A percentile compares a stretch with the other conserved stretches of the same genome.
These are phyloP conservation scores for Coleophoma cylindrospora DNA, from an alignment of 2,329 filamentous ascomycete species.

Conservation along the genomic window DNA sequence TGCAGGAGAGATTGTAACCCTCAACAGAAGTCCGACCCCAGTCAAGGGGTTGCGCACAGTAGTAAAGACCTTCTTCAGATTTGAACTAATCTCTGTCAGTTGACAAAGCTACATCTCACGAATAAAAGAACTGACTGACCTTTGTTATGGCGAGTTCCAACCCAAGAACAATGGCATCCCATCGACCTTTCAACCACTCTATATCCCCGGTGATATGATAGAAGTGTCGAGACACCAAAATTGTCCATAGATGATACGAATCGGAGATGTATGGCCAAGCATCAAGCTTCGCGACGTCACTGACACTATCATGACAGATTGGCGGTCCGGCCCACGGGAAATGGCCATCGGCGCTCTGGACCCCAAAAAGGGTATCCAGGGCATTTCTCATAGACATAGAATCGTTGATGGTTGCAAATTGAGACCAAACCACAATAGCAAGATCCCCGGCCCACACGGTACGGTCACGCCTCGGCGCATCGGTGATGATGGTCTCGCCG, in stretches of 20 bases:
- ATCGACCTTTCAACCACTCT: slow-evolving; percentile 27
- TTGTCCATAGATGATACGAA: slow-evolving; percentile 8
- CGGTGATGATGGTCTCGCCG: slow-evolving; percentile 22
- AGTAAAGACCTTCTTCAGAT: slow-evolving; percentile 11
- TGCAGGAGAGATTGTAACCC: slow-evolving; percentile 6
- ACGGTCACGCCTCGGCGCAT: slow-evolving; percentile 52
- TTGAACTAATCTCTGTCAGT: neutral
- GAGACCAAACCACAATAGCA: slow-evolving; percentile 16
- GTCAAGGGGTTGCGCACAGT: slow-evolving; percentile 1
- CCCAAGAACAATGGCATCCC: slow-evolving; percentile 23
- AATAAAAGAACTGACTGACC: neutral
- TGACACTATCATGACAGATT: slow-evolving; percentile 9
- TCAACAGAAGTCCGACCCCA: slow-evolving; percentile 4
- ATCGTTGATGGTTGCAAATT: neutral
- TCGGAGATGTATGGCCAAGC: slow-evolving; percentile 8
- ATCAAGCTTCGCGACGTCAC: slow-evolving; percentile 1
- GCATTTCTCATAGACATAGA: slow-evolving; percentile 28
- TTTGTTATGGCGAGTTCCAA: neutral
- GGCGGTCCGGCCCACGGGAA: slow-evolving; percentile 17
- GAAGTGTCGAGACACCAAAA: slow-evolving; percentile 20
- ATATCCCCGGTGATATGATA: slow-evolving; percentile 8
- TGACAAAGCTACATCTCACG: neutral
- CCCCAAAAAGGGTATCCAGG: slow-evolving; percentile 34
- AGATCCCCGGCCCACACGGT: slow-evolving; percentile 57
- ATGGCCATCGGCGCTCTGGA: slow-evolving; percentile 18